Evolutionary conservation across 1,284 basidiomycete genomes (phyloP).

Genomic region (Butyriboletus appendiculatus): DNA sequence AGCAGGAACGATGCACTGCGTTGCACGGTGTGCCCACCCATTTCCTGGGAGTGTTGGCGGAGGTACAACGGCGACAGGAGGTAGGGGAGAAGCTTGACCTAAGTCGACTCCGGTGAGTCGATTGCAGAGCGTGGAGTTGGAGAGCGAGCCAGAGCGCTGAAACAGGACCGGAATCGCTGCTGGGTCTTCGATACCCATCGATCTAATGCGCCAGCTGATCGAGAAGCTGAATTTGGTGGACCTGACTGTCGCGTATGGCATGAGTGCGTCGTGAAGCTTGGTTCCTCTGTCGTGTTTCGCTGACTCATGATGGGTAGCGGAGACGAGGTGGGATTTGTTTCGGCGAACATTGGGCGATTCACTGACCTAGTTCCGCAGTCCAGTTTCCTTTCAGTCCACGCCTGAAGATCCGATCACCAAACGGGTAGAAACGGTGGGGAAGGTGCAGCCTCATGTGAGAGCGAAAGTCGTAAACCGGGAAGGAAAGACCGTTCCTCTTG

Average conservation of each 20-base stretch:
- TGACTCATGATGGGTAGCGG: slow-evolving; percentile 44
- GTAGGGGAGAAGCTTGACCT: slow-evolving; percentile 50
- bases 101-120: slow-evolving; percentile 52
- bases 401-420: slow-evolving; percentile 67
- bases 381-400: slow-evolving; percentile 80
- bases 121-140: background rate
- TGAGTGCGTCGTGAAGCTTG: slow-evolving; percentile 57
- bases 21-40: slow-evolving; percentile 86
- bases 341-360: background rate
- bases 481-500: slow-evolving; percentile 64
- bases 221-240: slow-evolving; percentile 65
- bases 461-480: slow-evolving; percentile 69
- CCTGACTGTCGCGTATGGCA: slow-evolving; percentile 78
- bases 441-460: slow-evolving; percentile 71
- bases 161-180: slow-evolving; percentile 78
- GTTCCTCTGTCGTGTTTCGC: background rate
- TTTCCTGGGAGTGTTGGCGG: slow-evolving; percentile 72
- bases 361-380: slow-evolving; percentile 43
- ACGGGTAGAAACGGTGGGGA: slow-evolving; percentile 81
- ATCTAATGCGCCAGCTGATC: slow-evolving; percentile 74
- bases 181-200: slow-evolving; percentile 76
- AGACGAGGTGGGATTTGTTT: slow-evolving; percentile 48
- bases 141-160: background rate
- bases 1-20: slow-evolving; percentile 70
- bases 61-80: slow-evolving; percentile 56